Evolutionary conservation across 176 grass and related monocot genomes (phyloP).

Genomic region (Triticum dicoccoides): DNA sequence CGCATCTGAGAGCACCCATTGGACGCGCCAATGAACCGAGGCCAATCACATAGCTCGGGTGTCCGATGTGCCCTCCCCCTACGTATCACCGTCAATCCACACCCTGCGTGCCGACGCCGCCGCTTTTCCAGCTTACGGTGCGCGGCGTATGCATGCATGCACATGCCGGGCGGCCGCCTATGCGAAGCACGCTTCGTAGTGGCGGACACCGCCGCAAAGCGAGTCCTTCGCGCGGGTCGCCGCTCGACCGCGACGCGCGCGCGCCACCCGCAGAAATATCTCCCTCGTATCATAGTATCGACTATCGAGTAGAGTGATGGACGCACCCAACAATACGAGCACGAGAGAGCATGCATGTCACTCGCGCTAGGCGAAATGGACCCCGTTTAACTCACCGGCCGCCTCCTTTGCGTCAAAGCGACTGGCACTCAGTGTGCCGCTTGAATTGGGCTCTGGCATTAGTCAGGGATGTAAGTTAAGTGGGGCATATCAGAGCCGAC

Average conservation of each 20-base stretch:
- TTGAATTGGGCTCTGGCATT: background rate
- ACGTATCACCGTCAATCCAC: background rate
- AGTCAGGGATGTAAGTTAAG: background rate
- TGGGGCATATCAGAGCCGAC: background rate
- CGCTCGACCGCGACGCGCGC: background rate
- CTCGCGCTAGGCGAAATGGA: background rate
- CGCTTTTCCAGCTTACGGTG: background rate
- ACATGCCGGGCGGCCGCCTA: background rate
- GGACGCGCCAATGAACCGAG: background rate
- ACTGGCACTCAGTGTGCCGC: background rate
- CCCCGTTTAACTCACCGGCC: background rate
- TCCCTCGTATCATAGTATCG: background rate
- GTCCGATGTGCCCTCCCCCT: background rate
- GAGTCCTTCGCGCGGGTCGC: background rate
- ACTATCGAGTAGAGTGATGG: background rate
- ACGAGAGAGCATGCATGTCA: background rate
- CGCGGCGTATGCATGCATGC: background rate
- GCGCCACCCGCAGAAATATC: background rate
- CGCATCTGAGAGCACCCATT: background rate
- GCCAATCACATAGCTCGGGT: background rate
- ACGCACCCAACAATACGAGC: background rate
- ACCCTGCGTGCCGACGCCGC: background rate
- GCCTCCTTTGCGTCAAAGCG: background rate
- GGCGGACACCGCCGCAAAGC: conserved; percentile 7
- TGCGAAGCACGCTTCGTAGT: background rate